Conservation (phyloP, 345 rosid species). For the Eutrema yunnanense region DNA sequence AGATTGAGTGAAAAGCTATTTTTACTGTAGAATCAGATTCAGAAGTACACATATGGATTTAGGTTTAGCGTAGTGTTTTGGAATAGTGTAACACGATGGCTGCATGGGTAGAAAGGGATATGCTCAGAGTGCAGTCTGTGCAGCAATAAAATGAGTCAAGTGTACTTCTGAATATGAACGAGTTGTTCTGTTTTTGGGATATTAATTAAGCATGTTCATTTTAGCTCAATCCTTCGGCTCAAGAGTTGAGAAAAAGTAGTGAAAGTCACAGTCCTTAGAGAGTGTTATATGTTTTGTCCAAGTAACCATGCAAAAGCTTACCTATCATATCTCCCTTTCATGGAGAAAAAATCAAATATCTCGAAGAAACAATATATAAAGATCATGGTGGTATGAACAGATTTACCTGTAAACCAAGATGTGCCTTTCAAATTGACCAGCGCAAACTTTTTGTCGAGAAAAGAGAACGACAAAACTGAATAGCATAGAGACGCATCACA, state of each 20-base stretch:
- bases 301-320: slow-evolving; percentile 8
- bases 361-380: not conserved
- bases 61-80: slow-evolving; percentile 15
- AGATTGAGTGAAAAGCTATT: slow-evolving; percentile 13
- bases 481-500: not conserved
- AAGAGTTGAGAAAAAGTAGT: not conserved
- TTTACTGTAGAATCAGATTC: slow-evolving; percentile 12
- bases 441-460: not conserved
- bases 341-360: not conserved
- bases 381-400: not conserved
- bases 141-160: slow-evolving; percentile 19
- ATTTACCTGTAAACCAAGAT: slow-evolving; percentile 6
- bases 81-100: not conserved
- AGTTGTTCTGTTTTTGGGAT: slow-evolving; percentile 11
- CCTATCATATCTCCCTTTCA: too few relatives aligned
- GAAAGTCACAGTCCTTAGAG: not conserved
- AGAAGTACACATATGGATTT: slow-evolving; percentile 18
- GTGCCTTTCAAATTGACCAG: not conserved
- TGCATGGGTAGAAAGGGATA: not conserved
- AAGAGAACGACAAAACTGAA: slow-evolving; percentile 1
- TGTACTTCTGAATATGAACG: slow-evolving; percentile 23
- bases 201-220: not conserved
- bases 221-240: not conserved
- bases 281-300: not conserved
- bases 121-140: slow-evolving; percentile 14